Evolutionary conservation across 768 basidiomycete genomes (phyloP), one percentile per base, ranked within the genome.

Genomic region (Auricularia heimuer): DNA sequence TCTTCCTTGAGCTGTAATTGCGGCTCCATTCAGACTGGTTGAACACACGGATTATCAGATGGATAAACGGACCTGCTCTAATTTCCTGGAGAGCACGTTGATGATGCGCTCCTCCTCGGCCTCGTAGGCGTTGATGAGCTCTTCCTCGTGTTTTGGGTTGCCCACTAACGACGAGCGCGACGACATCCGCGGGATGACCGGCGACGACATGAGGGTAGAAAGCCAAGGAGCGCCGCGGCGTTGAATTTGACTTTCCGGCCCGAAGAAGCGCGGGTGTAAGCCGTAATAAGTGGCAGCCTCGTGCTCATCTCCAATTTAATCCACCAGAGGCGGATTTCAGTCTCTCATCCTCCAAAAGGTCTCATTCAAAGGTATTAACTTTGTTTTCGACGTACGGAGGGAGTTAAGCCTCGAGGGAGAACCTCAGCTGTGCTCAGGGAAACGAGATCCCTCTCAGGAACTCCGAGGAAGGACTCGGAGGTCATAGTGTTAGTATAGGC

Each of bases 51-150:
- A 29, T 29, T 29, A 29, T 29, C 29, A 29, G 54, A 18, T 35
- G 21, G 58, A n/a, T 36, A 36, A 37, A 61, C 80, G 63, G 65
- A 89, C 92, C 86, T 89, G 82, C 76, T 93, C 90, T 62, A 94
- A 79, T 73, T 93, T 94, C 69, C 90, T 80, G 34, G 88, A 92
- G 64, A 94, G 77, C 6, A 89, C 79, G 66, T 92, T 92, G 68
- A 91, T 88, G 64, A 94, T 92, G 56, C 90, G 85, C 73, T 94
- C 92, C 75, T 94, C 90, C 75, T 94, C 91, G 11, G 91, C 92
- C 70, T 93, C 91, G 73, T 92, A 93, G 24, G 88, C 88, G 74
- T 93, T 92, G 71, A 92, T 92, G 71, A 93, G 79, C 63, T 84
- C 87, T 72, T 92, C 90, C 70, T 87, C 83, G 45, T 79, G 75